Conservation (phyloP, 345 rosid species). For the Eucalyptus pumila region DNA sequence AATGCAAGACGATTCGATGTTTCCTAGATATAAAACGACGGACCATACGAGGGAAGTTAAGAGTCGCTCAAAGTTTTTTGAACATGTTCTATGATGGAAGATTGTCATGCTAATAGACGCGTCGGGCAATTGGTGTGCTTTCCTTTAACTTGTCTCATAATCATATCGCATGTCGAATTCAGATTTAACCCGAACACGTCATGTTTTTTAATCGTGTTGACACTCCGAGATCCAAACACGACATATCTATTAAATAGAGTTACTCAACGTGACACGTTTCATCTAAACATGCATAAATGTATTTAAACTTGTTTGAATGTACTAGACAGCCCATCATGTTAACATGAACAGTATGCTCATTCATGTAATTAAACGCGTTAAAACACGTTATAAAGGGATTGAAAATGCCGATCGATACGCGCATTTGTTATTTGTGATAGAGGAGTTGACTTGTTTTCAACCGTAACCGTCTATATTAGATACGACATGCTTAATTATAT, state of each 20-base stretch:
- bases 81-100: neutral
- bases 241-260: neutral
- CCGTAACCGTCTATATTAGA: neutral
- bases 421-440: neutral
- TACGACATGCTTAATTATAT: neutral
- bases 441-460: neutral
- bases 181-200: accelerated
- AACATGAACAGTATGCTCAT: neutral
- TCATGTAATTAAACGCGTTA: neutral
- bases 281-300: neutral
- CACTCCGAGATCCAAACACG: neutral
- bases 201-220: neutral
- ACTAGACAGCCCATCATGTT: neutral
- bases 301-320: neutral
- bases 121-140: neutral
- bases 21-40: neutral
- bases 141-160: neutral
- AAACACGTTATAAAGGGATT: neutral
- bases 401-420: neutral
- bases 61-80: neutral
- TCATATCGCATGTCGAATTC: neutral
- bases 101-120: neutral
- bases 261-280: neutral
- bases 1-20: neutral
- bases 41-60: neutral